Percentiles rank a stretch among this genome's conserved stretches.
phyloP scores from a whole-genome alignment of 2,329 filamentous ascomycete species.

The Amylocarpus encephaloides region DNA sequence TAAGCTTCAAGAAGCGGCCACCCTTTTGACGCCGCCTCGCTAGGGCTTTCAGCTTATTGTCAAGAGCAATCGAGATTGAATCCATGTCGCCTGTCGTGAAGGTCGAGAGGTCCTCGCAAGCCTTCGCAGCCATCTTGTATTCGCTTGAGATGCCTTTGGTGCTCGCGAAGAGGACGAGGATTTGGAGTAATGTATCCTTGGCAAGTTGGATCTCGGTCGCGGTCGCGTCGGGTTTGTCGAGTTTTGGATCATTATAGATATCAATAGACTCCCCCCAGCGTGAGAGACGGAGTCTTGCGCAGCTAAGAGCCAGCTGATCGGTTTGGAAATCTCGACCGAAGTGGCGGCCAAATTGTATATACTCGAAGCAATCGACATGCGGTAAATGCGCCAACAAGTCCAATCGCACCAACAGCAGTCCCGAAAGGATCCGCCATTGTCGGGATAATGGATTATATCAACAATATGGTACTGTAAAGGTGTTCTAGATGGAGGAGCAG shows the following conservation, averaged over 20 bases:
- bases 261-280: conserved; percentile 33
- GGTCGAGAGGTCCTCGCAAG: conserved; percentile 14
- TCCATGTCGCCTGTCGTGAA: conserved; percentile 14
- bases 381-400: conserved; percentile 34
- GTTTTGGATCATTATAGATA: conserved; percentile 27
- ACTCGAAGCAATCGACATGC: conserved; percentile 36
- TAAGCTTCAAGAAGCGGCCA: conserved; percentile 13
- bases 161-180: conserved; percentile 19
- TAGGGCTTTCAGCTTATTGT: conserved; percentile 16
- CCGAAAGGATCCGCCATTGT: too few species aligned
- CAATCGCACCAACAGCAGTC: conserved; percentile 28
- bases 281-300: conserved; percentile 29
- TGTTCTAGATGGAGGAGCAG: too few species aligned
- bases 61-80: conserved; percentile 5
- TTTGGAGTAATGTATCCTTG: conserved; percentile 12
- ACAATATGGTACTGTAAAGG: too few species aligned
- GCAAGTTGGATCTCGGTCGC: conserved; percentile 12
- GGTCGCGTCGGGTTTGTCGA: conserved; percentile 11
- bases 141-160: conserved; percentile 16
- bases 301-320: conserved; percentile 28
- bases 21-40: conserved; percentile 14
- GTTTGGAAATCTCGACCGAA: conserved; percentile 30
- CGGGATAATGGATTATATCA: too few species aligned
- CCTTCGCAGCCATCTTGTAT: conserved; percentile 14
- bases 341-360: conserved; percentile 35